Evolutionary conservation across 805 yeast genomes (phyloP).

Genomic region (Isabelozyma heimii): DNA sequence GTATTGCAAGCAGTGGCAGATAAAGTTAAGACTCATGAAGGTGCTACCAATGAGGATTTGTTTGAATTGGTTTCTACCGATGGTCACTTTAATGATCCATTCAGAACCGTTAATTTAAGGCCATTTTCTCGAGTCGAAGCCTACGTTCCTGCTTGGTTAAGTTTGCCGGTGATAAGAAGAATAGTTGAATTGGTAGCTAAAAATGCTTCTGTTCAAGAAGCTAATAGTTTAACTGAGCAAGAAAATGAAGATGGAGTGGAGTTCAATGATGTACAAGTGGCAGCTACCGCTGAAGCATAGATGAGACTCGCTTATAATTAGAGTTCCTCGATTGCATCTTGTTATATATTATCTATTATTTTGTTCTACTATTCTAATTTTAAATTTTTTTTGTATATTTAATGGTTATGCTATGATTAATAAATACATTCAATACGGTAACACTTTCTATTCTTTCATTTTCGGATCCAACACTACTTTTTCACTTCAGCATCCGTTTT

Average conservation of each 20-base stretch:
- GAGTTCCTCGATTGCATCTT: not conserved
- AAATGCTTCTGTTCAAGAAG: constrained; percentile 71
- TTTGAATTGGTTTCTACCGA: constrained; percentile 67
- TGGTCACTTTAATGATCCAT: constrained; percentile 82
- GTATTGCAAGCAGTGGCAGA: constrained; percentile 81
- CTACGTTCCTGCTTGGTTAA: constrained; percentile 92
- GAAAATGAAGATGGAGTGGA: constrained; percentile 1
- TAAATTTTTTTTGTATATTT: not conserved
- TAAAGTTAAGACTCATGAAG: constrained; percentile 60
- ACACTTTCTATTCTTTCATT: not conserved
- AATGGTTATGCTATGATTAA: not conserved
- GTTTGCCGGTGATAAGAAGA: constrained; percentile 83
- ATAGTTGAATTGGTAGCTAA: constrained; percentile 85
- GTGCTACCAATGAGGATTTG: constrained; percentile 56
- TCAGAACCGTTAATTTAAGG: constrained; percentile 67
- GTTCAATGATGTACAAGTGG: constrained; percentile 2
- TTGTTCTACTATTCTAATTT: not conserved
- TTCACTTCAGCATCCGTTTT: constrained; percentile 47
- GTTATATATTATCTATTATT: not conserved
- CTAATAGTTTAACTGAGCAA: constrained; percentile 10
- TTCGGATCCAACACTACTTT: constrained; percentile 1
- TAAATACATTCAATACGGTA: not conserved
- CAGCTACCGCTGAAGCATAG: constrained; percentile 1
- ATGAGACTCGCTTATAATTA: not conserved
- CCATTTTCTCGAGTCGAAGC: constrained; percentile 83